These are phyloP conservation scores for Verbena officinalis DNA, from an alignment of 257 asterid species.

Conservation along the genomic window DNA sequence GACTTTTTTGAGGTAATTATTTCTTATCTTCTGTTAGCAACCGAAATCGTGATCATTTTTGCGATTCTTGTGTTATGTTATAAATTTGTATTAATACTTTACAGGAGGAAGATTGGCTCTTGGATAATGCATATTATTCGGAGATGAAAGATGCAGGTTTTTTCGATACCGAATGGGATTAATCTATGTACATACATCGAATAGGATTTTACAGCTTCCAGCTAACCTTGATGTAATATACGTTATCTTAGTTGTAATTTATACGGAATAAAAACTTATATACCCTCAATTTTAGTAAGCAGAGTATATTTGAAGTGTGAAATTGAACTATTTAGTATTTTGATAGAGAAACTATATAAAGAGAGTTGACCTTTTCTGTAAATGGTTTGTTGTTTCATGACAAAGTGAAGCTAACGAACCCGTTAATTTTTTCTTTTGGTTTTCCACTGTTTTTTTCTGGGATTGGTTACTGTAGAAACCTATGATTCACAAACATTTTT, in stretches of 20 bases:
- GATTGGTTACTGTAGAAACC: too few relatives aligned
- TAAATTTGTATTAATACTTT: neutral
- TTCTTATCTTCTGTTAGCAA: neutral
- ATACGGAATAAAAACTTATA: too few relatives aligned
- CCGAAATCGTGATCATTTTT: neutral
- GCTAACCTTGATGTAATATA: neutral
- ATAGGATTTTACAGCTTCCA: neutral
- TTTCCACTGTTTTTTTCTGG: too few relatives aligned
- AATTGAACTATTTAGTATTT: too few relatives aligned
- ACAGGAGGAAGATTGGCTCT: constrained; percentile 79
- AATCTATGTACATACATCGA: constrained; percentile 22
- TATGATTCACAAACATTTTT: too few relatives aligned
- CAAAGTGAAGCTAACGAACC: too few relatives aligned
- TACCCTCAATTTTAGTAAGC: neutral
- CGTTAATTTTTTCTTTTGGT: too few relatives aligned
- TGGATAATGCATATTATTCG: constrained; percentile 66
- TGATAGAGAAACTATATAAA: too few relatives aligned
- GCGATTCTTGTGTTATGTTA: too few relatives aligned
- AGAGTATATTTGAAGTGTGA: neutral
- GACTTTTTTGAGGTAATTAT: constrained; percentile 64
- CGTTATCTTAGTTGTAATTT: too few relatives aligned
- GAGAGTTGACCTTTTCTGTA: too few relatives aligned
- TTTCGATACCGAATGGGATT: constrained; percentile 68
- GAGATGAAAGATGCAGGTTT: constrained; percentile 83
- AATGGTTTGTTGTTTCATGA: too few relatives aligned